Evolutionary conservation across 129 eudicot genomes (phyloP).

Genomic region (Centella asiatica): DNA sequence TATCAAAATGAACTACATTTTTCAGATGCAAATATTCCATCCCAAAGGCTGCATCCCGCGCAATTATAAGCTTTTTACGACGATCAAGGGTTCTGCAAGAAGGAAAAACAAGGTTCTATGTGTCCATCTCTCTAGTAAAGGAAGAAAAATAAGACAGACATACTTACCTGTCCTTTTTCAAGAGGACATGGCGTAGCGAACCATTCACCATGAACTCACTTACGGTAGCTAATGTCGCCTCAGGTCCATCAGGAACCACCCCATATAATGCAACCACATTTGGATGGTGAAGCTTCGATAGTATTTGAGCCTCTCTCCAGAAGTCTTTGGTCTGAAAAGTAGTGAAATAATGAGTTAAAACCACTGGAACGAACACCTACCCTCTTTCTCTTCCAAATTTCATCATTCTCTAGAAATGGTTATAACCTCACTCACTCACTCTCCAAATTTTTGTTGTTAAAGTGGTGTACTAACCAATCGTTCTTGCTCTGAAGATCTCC

Average conservation of each 20-base stretch:
- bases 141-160: background rate
- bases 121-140: no score
- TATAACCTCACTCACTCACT: no score
- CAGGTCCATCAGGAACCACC: constrained; percentile 93
- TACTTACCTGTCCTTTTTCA: constrained; percentile 71
- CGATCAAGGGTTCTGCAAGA: constrained; percentile 63
- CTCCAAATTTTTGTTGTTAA: no score
- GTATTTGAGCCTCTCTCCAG: constrained; percentile 91
- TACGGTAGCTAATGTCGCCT: constrained; percentile 83
- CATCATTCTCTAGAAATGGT: no score
- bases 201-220: constrained; percentile 97
- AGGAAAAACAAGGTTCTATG: background rate
- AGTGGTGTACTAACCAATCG: constrained; percentile 57
- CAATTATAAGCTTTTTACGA: constrained; percentile 79
- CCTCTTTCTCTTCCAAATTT: no score
- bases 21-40: constrained; percentile 95
- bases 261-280: constrained; percentile 97
- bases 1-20: constrained; percentile 82
- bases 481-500: constrained; percentile 81
- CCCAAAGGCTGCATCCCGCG: constrained; percentile 96
- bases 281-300: constrained; percentile 95
- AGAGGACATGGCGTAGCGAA: constrained; percentile 71
- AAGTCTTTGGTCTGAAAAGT: constrained; percentile 76
- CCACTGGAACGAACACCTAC: no score
- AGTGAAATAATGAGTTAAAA: no score